phyloP scores from a whole-genome alignment of 2,329 filamentous ascomycete genomes.

The Botrytis galanthina region DNA sequence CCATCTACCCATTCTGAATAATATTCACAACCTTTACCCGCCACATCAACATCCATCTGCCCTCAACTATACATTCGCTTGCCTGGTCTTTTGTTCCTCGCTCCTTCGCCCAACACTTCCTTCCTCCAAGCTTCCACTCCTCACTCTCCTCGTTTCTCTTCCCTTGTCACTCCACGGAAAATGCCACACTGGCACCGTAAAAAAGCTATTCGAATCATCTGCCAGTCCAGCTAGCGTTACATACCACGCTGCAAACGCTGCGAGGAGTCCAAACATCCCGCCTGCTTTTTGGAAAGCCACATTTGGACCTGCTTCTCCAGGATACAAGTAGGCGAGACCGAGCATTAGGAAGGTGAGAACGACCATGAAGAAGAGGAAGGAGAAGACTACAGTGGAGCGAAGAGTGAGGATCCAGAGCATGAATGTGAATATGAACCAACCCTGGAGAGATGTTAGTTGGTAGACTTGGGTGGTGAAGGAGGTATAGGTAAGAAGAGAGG shows the following conservation, averaged over 20 bases:
- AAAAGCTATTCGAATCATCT: not conserved
- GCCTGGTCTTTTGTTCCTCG: not conserved
- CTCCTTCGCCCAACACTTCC: not conserved
- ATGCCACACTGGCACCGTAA: not conserved
- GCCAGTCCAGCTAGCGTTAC: not conserved
- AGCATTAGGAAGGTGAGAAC: not conserved
- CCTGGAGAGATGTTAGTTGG: not conserved
- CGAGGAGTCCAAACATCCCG: not conserved
- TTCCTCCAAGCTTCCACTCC: not conserved
- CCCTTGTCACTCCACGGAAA: not conserved
- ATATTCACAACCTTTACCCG: not conserved
- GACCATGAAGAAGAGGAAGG: not conserved
- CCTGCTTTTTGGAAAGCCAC: not conserved
- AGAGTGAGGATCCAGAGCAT: not conserved
- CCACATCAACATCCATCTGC: not conserved
- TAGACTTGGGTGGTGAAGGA: accelerated
- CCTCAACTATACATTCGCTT: not conserved
- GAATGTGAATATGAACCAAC: not conserved
- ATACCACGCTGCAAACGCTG: not conserved
- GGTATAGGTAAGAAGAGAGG: not conserved
- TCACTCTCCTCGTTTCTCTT: not conserved
- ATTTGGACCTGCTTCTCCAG: not conserved
- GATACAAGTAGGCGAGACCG: not conserved
- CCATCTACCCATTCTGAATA: not conserved
- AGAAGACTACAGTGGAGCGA: not conserved